Conservation (phyloP, 2,329 filamentous ascomycete species). For the Sclerotinia sclerotiorum region DNA sequence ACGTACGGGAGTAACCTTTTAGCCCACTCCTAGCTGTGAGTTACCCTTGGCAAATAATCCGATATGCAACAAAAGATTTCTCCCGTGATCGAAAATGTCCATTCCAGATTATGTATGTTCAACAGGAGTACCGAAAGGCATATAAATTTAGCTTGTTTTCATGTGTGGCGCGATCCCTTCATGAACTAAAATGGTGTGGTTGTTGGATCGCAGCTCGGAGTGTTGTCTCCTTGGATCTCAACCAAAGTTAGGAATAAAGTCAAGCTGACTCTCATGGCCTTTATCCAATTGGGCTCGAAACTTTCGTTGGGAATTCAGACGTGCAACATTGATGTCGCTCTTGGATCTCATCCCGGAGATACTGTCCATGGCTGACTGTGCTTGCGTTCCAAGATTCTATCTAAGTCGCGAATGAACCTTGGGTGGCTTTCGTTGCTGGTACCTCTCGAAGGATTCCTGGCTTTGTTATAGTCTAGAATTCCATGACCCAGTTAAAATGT, state of each 20-base stretch:
- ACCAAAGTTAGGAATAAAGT: not conserved
- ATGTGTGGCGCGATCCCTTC: not conserved
- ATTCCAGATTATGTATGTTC: not conserved
- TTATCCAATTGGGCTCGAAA: not conserved
- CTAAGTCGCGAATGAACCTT: slow-evolving; percentile 16
- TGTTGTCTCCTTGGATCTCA: not conserved
- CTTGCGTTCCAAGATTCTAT: slow-evolving; percentile 19
- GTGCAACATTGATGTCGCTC: slow-evolving; percentile 21
- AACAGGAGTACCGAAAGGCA: not conserved
- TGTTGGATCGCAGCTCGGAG: not conserved
- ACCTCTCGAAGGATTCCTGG: too few species aligned
- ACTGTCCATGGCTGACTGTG: not conserved
- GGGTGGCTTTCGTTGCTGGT: too few species aligned
- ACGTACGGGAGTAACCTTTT: not conserved
- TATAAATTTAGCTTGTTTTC: not conserved
- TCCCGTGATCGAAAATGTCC: not conserved
- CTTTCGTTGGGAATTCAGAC: not conserved
- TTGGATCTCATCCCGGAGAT: slow-evolving; percentile 24
- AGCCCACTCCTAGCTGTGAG: too few species aligned
- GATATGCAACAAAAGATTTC: not conserved
- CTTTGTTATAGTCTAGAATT: not conserved
- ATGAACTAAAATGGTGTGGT: not conserved
- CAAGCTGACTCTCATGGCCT: not conserved
- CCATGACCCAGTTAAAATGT: not conserved
- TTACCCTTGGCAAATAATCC: not conserved